Base-by-base conservation (phyloP, 148 eudicot genomes). In the Heliosperma pusillum region DNA sequence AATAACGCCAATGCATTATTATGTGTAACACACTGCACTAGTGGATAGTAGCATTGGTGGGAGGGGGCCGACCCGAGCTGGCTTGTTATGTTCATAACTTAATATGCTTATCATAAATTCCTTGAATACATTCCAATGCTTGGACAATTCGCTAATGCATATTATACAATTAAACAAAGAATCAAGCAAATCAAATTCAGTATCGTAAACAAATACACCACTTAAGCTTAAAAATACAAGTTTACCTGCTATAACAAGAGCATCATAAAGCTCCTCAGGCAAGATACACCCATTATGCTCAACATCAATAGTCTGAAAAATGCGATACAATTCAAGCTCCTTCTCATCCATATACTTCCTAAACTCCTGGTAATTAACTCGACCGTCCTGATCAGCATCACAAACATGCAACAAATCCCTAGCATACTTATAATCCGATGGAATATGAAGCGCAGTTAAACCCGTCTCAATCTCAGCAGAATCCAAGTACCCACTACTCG, bases 181-280 rank as follows among this genome's bases (percentile, higher is more conserved):
- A 73, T 42, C 59, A 19, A 22, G 55, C 47, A 56, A 70, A 74
- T 7, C 27, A 61, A 72, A 22, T 29, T 58, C n/a, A 25, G 10
- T 17, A 20, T 2, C 61, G 7, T 36, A 10, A 62, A 7, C 24
- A 33, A 22, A 58, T 8, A 7, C 8, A 50, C 42, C 3, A 11
- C 1, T 17, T 13, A 52, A 72, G 15, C 12, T 12, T 26, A 69
- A 40, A 27, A 22, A 8, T 24, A 57, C 62, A 22, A 65, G 52
- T 59, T 82, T 90, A 95, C 99, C 99, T 87, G 99, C 91, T 81
- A 87, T 88, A 66, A 89, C 82, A 76, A 95, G 96, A 42, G 99
- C 99, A 89, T 89, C 99, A 89, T 85, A 90, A 25, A 95, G 90
- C 84, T 89, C 95, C 87, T 92, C 99, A 1, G 99, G 96, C 88